Evolutionary conservation across 2,329 filamentous ascomycete genomes (phyloP), one percentile per base, ranked within the genome.

Genomic region (Pleomassaria siparia): DNA sequence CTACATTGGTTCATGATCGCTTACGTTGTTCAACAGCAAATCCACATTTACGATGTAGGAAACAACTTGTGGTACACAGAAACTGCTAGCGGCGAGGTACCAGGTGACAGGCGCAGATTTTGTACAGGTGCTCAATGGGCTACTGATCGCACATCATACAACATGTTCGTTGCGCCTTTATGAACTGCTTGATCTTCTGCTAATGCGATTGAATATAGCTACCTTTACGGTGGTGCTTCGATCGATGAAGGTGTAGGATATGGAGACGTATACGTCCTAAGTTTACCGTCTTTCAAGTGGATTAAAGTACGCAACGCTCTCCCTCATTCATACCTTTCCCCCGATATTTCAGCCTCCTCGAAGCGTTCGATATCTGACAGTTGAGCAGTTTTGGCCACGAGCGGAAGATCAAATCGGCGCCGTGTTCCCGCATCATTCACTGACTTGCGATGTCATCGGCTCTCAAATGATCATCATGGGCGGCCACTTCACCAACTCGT

Each of bases 401-500:
- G 20, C 33, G 1, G 49, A 51, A 45, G 59, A 63, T 11, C 71
- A 41, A 7, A 35, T 44, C 8, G 49, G 49, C 9, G 37, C 70
- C 0, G 73, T 74, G 15, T 75, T 74, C 6, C 80, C 83, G 51
- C 75, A 82, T 61, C 57, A 39, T 65, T 83, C 42, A 75, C 73
- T 57, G 11, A 47, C 51, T 3, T 85, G 82, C 67, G 79, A 81
- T 58, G 76, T 85, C 28, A 66, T 80, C 16, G 72, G 76, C 40
- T 73, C 76, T 1, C 82, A 85, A 62, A 84, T 85, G 77, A 70
- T 85, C 25, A 74, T 85, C 40, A 77, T 84, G 41, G 81, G 83
- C 22, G 83, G 82, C n/a, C 73, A 72, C 8, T 81, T 83, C 50
- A 78, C 81, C 0, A 58, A 74, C 21, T 65, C 60, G 2, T 51